These are phyloP conservation scores for Pelargonium citronellum DNA, from an alignment of 441 rosid genomes.

Conservation along the genomic window DNA sequence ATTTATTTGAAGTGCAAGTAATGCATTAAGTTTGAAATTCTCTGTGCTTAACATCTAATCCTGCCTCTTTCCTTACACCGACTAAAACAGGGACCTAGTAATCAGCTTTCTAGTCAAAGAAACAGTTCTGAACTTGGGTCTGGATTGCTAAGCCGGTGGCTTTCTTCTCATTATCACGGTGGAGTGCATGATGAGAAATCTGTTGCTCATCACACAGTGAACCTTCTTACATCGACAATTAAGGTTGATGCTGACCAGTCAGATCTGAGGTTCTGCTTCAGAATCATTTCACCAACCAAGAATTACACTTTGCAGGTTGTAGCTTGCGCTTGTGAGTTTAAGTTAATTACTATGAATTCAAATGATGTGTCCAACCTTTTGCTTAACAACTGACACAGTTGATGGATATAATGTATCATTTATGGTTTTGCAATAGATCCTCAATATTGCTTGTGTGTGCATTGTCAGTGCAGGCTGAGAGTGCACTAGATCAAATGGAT, in stretches of 20 bases:
- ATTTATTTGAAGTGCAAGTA: slow-evolving; percentile 15
- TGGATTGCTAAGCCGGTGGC: slow-evolving; percentile 95
- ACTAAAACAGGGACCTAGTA: slow-evolving; percentile 52
- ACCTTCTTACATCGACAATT: slow-evolving; percentile 95
- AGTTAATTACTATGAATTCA: not conserved
- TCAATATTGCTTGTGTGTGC: slow-evolving; percentile 41
- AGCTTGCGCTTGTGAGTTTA: slow-evolving; percentile 21
- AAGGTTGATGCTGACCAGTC: slow-evolving; percentile 97
- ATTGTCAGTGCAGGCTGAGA: slow-evolving; percentile 99
- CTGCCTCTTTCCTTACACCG: slow-evolving; percentile 15
- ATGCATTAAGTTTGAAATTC: slow-evolving; percentile 11
- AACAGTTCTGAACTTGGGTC: slow-evolving; percentile 95
- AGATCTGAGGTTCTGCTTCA: slow-evolving; percentile 94
- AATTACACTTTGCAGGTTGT: slow-evolving; percentile 95
- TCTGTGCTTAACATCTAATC: slow-evolving; percentile 9
- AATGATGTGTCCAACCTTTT: slow-evolving; percentile 12
- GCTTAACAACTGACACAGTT: not conserved
- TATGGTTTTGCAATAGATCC: slow-evolving; percentile 21
- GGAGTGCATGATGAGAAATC: slow-evolving; percentile 97
- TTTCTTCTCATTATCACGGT: slow-evolving; percentile 81
- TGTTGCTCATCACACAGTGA: slow-evolving; percentile 98
- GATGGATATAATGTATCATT: not conserved
- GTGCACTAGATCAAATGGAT: slow-evolving; percentile 96
- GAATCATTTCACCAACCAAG: slow-evolving; percentile 97
- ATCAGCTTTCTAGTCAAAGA: slow-evolving; percentile 80